phyloP scores from a whole-genome alignment of 2,329 filamentous ascomycete genomes.

The Trichoderma brevicompactum region DNA sequence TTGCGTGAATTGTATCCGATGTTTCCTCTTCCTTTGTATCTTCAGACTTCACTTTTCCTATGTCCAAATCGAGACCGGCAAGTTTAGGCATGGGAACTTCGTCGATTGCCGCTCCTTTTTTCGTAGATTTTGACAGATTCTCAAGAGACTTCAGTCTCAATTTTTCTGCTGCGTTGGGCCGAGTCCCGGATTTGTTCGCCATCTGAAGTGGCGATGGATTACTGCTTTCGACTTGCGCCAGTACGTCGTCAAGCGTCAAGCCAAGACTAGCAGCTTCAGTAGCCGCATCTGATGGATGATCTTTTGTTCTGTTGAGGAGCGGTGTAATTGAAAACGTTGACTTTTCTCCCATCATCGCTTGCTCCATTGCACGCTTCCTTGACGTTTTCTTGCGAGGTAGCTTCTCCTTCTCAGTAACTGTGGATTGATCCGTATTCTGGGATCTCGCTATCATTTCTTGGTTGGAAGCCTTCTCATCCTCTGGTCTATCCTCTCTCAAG shows the following conservation, averaged over 20 bases:
- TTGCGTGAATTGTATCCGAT: slow-evolving; percentile 8
- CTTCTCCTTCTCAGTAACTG: slow-evolving; percentile 52
- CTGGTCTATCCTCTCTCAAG: slow-evolving; percentile 42
- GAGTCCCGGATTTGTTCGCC: slow-evolving; percentile 33
- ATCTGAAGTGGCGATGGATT: slow-evolving; percentile 30
- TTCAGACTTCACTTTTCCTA: not conserved
- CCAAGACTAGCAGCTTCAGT: slow-evolving; percentile 35
- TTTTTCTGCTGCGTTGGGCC: slow-evolving; percentile 32
- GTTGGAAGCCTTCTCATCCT: slow-evolving; percentile 33
- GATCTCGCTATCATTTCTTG: slow-evolving; percentile 51
- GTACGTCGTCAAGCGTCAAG: slow-evolving; percentile 17
- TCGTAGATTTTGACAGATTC: not conserved
- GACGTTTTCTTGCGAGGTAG: slow-evolving; percentile 47
- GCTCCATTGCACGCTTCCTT: slow-evolving; percentile 62
- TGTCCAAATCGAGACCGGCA: not conserved
- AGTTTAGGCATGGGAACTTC: not conserved
- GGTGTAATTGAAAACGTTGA: slow-evolving; percentile 93
- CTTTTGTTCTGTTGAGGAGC: slow-evolving; percentile 78
- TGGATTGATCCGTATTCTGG: slow-evolving; percentile 45
- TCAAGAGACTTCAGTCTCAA: not conserved
- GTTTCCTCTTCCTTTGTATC: not conserved
- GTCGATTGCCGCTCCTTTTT: not conserved
- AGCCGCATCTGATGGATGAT: slow-evolving; percentile 49
- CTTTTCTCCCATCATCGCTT: slow-evolving; percentile 72
- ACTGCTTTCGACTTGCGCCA: slow-evolving; percentile 1